Evolutionary conservation across 1,284 basidiomycete genomes (phyloP), one percentile per base, ranked within the genome.

Genomic region (Cystobasidiaceae sp.): DNA sequence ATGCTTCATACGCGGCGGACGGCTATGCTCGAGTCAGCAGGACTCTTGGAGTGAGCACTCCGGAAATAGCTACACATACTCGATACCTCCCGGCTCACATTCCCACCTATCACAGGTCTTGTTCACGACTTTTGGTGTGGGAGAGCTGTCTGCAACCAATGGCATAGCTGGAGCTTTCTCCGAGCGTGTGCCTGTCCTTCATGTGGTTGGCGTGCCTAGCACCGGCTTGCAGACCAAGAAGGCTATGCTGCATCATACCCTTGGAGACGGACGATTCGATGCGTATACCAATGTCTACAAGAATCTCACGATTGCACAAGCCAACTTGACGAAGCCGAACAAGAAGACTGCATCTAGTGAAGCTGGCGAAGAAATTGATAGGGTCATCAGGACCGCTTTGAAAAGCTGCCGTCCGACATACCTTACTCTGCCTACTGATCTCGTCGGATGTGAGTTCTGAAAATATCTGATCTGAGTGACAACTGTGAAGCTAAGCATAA

Each of bases 111-210:
- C 13, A n/a, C 39, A 56, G 54, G 54, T 56, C 68, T 68, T 61
- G 37, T 69, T 74, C 39, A 77, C 79, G 11, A 93, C 90, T 1
- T 93, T 92, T 71, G 92, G 92, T 67, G 93, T 96, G 11, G 93
- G 90, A 50, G 93, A 91, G 77, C 79, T 91, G 34, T 88, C 86
- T 48, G 90, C 89, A 4, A 85, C 88, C 55, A 90, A 90, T 72
- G 88, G 86, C 27, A 82, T 90, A 66, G 88, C 87, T 23, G 86
- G 86, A 25, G 33, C 30, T 19, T 51, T 44, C 33, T 86, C 89
- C 27, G 93, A 97, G 78, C 87, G 90, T 79, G 85, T 97, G 4
- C 93, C 93, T 7, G 83, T 97, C 3, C 81, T 97, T 5, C 93
- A 97, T 75, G 84, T 97, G 51, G 93, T 88, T 52, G 93, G 93